A percentile compares a stretch with the other conserved stretches of the same genome.
These are phyloP conservation scores for Globisporangium emineosum DNA, from an alignment of 352 stramenopile genomes.

Conservation along the genomic window DNA sequence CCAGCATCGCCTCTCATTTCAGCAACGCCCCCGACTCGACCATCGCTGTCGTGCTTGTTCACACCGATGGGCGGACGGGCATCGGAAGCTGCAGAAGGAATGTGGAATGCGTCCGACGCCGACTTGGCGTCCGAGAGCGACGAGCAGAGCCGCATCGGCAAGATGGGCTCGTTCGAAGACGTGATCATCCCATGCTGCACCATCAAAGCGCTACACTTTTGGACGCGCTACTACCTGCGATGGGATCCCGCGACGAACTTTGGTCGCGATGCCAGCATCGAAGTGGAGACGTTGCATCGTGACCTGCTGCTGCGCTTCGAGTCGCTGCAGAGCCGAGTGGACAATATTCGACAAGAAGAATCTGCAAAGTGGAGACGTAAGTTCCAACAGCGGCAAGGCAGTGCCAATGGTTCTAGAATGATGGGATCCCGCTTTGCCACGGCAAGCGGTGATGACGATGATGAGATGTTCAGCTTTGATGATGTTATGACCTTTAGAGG, in stretches of 20 bases:
- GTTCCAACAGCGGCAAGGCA: conserved; percentile 12
- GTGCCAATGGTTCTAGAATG: conserved; percentile 11
- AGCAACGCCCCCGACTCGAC: conserved; percentile 14
- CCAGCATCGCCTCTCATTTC: conserved; percentile 6
- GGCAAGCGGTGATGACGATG: conserved; percentile 21
- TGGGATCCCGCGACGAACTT: conserved; percentile 63
- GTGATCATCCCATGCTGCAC: conserved; percentile 67
- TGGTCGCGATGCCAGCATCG: conserved; percentile 54
- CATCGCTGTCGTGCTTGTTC: conserved; percentile 39
- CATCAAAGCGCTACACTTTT: conserved; percentile 72
- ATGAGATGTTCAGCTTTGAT: conserved; percentile 21
- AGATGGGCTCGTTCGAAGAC: conserved; percentile 39
- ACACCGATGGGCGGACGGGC: conserved; percentile 25
- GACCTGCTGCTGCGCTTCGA: conserved; percentile 42
- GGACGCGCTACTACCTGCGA: conserved; percentile 76
- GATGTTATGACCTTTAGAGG: conserved; percentile 2
- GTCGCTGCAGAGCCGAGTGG: conserved; percentile 22
- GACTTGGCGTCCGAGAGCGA: conserved; percentile 38
- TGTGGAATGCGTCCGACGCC: conserved; percentile 30
- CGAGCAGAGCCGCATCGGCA: conserved; percentile 30
- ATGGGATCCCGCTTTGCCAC: conserved; percentile 4
- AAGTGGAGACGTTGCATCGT: conserved; percentile 55
- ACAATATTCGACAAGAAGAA: conserved; percentile 27
- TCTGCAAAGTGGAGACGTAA: conserved; percentile 30
- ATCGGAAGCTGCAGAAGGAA: conserved; percentile 22